phyloP scores from a whole-genome alignment of 805 yeast genomes.

The Blastobotrys chiropterorum region DNA sequence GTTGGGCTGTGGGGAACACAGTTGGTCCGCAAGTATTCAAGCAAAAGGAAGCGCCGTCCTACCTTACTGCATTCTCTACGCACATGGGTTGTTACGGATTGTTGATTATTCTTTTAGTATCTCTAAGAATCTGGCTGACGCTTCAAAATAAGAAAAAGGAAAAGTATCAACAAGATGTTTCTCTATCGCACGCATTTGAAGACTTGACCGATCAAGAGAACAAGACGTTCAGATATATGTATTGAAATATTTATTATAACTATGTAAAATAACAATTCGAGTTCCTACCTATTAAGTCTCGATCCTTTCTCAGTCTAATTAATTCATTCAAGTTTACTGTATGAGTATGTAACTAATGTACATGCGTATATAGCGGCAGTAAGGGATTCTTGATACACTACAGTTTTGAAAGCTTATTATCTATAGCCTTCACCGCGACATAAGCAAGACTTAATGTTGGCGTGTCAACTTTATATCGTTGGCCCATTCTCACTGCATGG shows the following conservation, averaged over 20 bases:
- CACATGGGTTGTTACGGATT: background rate
- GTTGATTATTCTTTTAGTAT: background rate
- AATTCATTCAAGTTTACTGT: too few species aligned
- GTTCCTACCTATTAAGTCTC: too few species aligned
- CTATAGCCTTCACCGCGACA: constrained; percentile 40
- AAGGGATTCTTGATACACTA: constrained; percentile 7
- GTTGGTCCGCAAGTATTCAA: constrained; percentile 14
- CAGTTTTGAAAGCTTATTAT: background rate
- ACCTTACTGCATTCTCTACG: background rate
- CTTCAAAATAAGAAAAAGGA: background rate
- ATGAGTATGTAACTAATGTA: too few species aligned
- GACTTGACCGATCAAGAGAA: constrained; percentile 14
- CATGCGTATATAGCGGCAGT: too few species aligned
- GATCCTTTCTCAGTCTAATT: too few species aligned
- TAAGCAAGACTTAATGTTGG: constrained; percentile 57
- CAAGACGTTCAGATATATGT: constrained; percentile 9
- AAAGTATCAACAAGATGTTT: background rate
- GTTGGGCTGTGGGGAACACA: constrained; percentile 26
- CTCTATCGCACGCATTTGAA: constrained; percentile 4
- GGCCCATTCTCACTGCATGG: constrained; percentile 48
- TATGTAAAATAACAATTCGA: too few species aligned
- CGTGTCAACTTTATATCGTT: constrained; percentile 40
- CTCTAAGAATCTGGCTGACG: background rate
- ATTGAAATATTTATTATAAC: background rate
- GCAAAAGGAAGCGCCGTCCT: background rate